Evolutionary conservation across 2,329 filamentous ascomycete genomes (phyloP).

Genomic region (Ceratocystis variospora): DNA sequence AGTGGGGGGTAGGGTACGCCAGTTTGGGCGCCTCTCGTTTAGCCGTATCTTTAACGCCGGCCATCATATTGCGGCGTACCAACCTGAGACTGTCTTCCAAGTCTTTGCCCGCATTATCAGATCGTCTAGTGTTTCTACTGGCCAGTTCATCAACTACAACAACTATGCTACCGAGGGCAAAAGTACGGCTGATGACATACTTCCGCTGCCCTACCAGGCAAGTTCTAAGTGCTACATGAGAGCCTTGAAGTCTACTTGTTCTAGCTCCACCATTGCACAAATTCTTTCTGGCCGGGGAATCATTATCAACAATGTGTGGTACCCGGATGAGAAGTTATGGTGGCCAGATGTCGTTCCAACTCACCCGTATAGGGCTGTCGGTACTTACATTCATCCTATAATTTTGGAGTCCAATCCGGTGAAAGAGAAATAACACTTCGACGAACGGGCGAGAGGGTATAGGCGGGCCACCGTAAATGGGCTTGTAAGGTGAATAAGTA

Average conservation of each 20-base stretch:
- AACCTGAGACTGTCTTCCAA: conserved; percentile 45
- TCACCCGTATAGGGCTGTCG: not conserved
- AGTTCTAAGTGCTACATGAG: conserved; percentile 48
- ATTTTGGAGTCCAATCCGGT: too few species aligned
- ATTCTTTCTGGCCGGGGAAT: conserved; percentile 3
- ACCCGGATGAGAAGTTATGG: conserved; percentile 2
- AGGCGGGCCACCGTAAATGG: not conserved
- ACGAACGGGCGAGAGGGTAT: not conserved
- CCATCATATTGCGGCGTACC: conserved; percentile 47
- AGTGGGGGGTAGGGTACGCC: conserved; percentile 58
- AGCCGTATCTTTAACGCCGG: conserved; percentile 53
- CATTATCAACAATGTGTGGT: conserved; percentile 16
- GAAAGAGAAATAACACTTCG: not conserved
- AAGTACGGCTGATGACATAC: not conserved
- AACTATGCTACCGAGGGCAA: conserved; percentile 25
- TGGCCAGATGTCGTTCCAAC: not conserved
- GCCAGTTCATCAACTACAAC: conserved; percentile 37
- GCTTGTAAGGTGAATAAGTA: not conserved
- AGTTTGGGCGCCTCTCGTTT: conserved; percentile 62
- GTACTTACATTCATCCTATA: not conserved
- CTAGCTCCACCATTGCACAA: conserved; percentile 31
- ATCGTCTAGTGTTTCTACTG: conserved; percentile 42
- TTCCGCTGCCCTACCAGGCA: not conserved
- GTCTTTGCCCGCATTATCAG: conserved; percentile 47
- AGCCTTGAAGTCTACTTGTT: conserved; percentile 35